Base-by-base conservation (phyloP, 1,284 basidiomycete genomes). In the Ustanciosporium gigantosporum region DNA sequence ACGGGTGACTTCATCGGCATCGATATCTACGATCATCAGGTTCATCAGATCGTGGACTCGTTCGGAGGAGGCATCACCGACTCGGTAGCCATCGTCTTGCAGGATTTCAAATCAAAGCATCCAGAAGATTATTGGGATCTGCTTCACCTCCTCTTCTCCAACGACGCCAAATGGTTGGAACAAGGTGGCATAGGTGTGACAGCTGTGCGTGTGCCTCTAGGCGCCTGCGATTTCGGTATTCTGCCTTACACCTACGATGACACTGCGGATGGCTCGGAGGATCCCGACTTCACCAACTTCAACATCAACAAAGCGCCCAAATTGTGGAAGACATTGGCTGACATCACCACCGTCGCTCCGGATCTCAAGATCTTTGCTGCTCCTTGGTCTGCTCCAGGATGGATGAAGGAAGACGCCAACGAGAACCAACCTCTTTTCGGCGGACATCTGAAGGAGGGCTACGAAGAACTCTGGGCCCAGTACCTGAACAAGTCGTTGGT, bases 1-100 rank as follows among this genome's bases (percentile, higher is more conserved):
- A 9, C 9, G 11, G 9, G 25, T n/a, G 4, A 65, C 24, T 37
- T 25, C 5, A 42, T 59, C 37, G 53, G 55, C 20, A 50, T 64
- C 49, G 16, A 38, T 13, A 36, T 68, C 19, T 17, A 38, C 3
- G 52, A 59, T 6, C 43, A 64, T 22, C 46, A 65, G n/a, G 22
- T 65, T 2, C 48, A 49, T 19, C 65, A 68, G 37, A 23, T 43
- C 13, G 59, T 68, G 31, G 50, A 59, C 16, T n/a, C 50, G 1
- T 46, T 64, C 14, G 65, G 65, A 11, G 65, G 59, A 5, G 67
- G 67, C 14, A 46, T 69, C 40, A 66, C 67, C 22, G 67, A 69
- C 23, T 42, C 55, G 15, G 60, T 61, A 16, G 58, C 67, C n/a
- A 69, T 69, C 41, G 48, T 46, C 9, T 29, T 69, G 41, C 57